Evolutionary conservation across 352 stramenopile genomes (phyloP), one percentile per base, ranked within the genome.

Genomic region (Pythium oligandrum): DNA sequence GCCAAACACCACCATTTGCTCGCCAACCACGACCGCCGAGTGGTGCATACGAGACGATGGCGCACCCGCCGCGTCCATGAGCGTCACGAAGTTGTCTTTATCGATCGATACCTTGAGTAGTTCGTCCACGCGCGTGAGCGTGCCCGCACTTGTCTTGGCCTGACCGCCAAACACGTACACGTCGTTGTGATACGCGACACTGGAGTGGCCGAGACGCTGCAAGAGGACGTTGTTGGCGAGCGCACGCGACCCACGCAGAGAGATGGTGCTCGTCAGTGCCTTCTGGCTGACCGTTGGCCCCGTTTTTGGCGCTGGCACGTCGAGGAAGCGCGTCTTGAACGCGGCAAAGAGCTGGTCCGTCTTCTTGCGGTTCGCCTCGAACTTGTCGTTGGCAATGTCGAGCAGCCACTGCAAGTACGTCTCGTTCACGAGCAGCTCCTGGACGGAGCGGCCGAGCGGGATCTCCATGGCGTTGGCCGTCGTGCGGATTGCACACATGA

Each of bases 401-500:
- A 93, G 70, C 44, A 95, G 78, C 78, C 78, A 90, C 30, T 57
- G 48, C 10, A 96, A 59, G 48, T 93, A 94, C 4, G 58, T 54
- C 35, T 88, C 74, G 34, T 78, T 71, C 30, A 91, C 73, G 11
- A 96, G 52, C 36, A 97, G 47, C 0, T 78, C 48, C 7, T 75
- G 37, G 0, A 61, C 64, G 10, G 55, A 55, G 17, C 72, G 66
- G 45, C 81, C 74, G 10, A 97, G 70, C 9, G 90, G 90, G 44
- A 96, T 90, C 64, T 97, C 87, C 52, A 97, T 73, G 6, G 73
- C 67, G 38, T 96, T 95, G 8, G 86, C 75, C 8, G 74, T 90
- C 34, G 89, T 97, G 37, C 90, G 84, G 54, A 97, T 96, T 26
- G 88, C 88, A 33, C 93, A 91, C 79, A 96, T 92, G 37, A 94